Base-by-base conservation (phyloP, 2,329 filamentous ascomycete species). In the Alternaria consortialis region DNA sequence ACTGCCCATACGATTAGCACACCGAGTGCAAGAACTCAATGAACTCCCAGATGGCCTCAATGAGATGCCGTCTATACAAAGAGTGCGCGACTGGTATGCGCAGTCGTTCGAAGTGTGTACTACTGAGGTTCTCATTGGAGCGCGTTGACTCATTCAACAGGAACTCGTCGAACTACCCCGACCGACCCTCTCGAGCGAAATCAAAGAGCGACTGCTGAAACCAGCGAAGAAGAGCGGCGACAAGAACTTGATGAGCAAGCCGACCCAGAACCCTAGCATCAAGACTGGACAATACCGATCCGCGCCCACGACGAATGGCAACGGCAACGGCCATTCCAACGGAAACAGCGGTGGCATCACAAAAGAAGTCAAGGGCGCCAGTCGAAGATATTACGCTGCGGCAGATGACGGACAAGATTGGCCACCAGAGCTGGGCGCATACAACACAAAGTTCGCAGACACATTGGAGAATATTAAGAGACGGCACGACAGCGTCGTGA, bases 31-130 rank as follows among this genome's bases (percentile, higher is more conserved):
- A 80, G 95, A 99, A 83, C 88, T 99, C 59, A 89, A 91, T 64
- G 91, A 93, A 74, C 85, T 99, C 2, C 95, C 95, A 36, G 95
- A 99, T 86, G 95, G 95, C 57, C 87, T 99, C 64, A 97, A 93
- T 78, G 94, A 98, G 70, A 98, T 99, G 95, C 92, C 94, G 39
- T 98, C 95, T 11, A 97, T 99, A 69, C 90, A 90, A 79, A 93
- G 90, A 75, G 95, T 99, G 69, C 91, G 94, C 79, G 94, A 98
- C 76, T 99, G 95, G 95, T 99, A 99, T 80, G 95, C 94, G 66
- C 95, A 99, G 83, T 99, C 95, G 53, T 99, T 99, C 76, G 95
- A 99, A 88, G 94, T 97, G 87, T 72, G 86, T 77, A 47, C 13
- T 37, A 34, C 13, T 43, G 37, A 53, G 56, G 36, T 58, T 61